Conservation (phyloP, 768 basidiomycete species). For the Panellus pusillus region DNA sequence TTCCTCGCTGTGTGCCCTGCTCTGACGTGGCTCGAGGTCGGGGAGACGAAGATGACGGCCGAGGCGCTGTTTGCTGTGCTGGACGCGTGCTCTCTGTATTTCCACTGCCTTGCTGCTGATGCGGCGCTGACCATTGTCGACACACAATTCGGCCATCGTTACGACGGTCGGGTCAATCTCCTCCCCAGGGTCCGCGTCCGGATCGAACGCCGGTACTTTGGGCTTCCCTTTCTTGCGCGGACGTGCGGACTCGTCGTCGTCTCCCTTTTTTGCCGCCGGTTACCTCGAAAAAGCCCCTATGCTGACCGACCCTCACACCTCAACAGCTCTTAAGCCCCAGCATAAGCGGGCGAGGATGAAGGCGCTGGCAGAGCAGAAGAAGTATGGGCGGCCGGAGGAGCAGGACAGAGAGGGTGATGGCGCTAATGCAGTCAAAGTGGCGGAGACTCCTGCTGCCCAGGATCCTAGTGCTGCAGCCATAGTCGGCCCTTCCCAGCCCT, state of each 20-base stretch:
- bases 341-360: slow-evolving; percentile 67
- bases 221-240: slow-evolving; percentile 8
- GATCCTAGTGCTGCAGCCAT: slow-evolving; percentile 1
- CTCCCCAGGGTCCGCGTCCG: slow-evolving; percentile 66
- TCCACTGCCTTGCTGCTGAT: slow-evolving; percentile 76
- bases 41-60: slow-evolving; percentile 57
- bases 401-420: slow-evolving; percentile 32
- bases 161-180: slow-evolving; percentile 78
- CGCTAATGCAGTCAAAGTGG: slow-evolving; percentile 11
- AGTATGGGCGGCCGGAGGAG: slow-evolving; percentile 65
- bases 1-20: slow-evolving; percentile 53
- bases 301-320: too few relatives aligned
- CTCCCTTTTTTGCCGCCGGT: background rate
- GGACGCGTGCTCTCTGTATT: slow-evolving; percentile 62
- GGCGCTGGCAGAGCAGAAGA: slow-evolving; percentile 66
- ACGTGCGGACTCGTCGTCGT: background rate
- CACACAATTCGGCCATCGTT: slow-evolving; percentile 82
- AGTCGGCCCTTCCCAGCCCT: slow-evolving; percentile 7
- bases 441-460: slow-evolving; percentile 8
- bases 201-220: slow-evolving; percentile 51
- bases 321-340: slow-evolving; percentile 80
- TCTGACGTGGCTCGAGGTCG: slow-evolving; percentile 51
- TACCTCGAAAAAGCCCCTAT: too few relatives aligned
- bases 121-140: slow-evolving; percentile 76
- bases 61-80: slow-evolving; percentile 56